Conservation (phyloP, 306 rosid genomes). For the Clitoria ternatea region DNA sequence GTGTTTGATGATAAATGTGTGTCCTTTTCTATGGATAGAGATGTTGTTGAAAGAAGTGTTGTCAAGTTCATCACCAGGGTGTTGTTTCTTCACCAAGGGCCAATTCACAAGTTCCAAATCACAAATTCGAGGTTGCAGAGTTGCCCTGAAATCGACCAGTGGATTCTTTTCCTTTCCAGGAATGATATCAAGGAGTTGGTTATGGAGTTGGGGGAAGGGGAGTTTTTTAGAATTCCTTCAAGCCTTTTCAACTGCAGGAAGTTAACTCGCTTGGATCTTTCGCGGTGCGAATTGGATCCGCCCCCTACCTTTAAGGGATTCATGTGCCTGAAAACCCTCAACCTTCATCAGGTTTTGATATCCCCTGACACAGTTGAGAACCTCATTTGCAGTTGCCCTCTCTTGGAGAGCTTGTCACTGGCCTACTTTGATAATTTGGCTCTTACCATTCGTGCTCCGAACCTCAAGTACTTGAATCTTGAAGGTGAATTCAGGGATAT, state of each 20-base stretch:
- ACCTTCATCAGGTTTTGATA: slow-evolving; percentile 67
- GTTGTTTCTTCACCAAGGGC: slow-evolving; percentile 87
- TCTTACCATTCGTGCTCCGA: slow-evolving; percentile 66
- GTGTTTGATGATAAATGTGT: slow-evolving; percentile 69
- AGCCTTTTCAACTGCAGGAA: slow-evolving; percentile 68
- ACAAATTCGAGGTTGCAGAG: slow-evolving; percentile 47
- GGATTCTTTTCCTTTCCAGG: slow-evolving; percentile 89
- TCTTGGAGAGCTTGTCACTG: slow-evolving; percentile 70
- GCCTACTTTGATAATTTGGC: slow-evolving; percentile 62
- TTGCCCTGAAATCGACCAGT: slow-evolving; percentile 76
- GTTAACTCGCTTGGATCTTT: slow-evolving; percentile 63
- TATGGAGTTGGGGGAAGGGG: slow-evolving; percentile 69
- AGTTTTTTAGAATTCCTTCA: slow-evolving; percentile 74
- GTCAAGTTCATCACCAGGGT: slow-evolving; percentile 55
- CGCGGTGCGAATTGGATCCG: slow-evolving; percentile 78
- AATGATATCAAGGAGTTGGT: slow-evolving; percentile 64
- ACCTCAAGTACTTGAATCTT: slow-evolving; percentile 69
- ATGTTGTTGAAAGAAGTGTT: slow-evolving; percentile 32
- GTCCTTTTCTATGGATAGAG: slow-evolving; percentile 29
- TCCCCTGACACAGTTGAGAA: slow-evolving; percentile 67
- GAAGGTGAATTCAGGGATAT: slow-evolving; percentile 91
- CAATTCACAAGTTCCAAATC: slow-evolving; percentile 83
- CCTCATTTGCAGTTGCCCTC: slow-evolving; percentile 68
- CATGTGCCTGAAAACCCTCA: slow-evolving; percentile 57
- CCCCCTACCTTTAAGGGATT: slow-evolving; percentile 69